Evolutionary conservation across 345 rosid species (phyloP).

Genomic region (Garcia nutans): DNA sequence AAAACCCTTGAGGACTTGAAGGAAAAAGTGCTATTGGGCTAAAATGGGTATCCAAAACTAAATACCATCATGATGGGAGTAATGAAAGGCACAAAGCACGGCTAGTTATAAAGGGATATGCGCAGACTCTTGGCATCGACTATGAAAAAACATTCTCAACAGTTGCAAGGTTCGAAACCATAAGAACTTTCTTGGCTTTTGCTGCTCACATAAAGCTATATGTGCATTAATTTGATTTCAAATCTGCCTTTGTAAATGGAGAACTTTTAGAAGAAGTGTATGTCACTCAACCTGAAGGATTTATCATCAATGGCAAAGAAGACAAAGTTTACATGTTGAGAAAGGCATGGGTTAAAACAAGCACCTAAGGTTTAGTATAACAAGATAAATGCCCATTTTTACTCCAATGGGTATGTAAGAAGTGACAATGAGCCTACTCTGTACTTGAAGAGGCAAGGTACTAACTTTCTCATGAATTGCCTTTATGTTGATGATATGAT

Average conservation of each 20-base stretch:
- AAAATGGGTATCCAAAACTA: neutral
- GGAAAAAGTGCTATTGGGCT: neutral
- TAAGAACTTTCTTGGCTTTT: neutral
- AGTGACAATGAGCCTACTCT: slow-evolving; percentile 2
- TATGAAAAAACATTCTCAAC: neutral
- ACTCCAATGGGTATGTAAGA: neutral
- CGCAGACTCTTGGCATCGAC: neutral
- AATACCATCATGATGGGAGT: neutral
- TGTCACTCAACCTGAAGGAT: neutral
- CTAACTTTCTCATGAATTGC: neutral
- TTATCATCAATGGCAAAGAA: neutral
- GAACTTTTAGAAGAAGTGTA: neutral
- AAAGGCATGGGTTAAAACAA: neutral
- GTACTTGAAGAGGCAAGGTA: neutral
- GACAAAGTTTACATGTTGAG: neutral
- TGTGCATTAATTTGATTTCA: neutral
- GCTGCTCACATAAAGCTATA: too few relatives aligned
- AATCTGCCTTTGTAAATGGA: neutral
- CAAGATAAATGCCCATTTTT: neutral
- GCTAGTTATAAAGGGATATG: neutral
- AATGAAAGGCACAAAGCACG: neutral
- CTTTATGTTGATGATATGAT: neutral
- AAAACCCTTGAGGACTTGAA: slow-evolving; percentile 36
- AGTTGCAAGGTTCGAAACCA: neutral
- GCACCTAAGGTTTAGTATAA: neutral